These are phyloP conservation scores for Aspergillus ellipticus DNA, from an alignment of 495 filamentous ascomycete genomes.

Conservation along the genomic window DNA sequence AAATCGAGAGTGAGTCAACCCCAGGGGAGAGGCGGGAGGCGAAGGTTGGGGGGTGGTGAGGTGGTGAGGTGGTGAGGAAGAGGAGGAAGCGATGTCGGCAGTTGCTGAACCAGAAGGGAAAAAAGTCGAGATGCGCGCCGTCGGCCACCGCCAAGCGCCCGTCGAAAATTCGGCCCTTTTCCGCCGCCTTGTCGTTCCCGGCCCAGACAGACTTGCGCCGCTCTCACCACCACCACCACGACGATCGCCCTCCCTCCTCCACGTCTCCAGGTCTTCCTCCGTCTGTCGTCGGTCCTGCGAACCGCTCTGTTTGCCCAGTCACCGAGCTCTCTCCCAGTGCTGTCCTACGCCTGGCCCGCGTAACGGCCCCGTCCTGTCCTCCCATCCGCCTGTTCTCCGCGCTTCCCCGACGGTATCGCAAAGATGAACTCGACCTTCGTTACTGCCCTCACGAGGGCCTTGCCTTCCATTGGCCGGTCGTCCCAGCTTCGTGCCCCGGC, in stretches of 20 bases:
- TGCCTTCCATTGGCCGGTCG: slow-evolving; percentile 35
- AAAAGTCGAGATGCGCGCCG: slow-evolving; percentile 35
- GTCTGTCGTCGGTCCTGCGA: too few species aligned
- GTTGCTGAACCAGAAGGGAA: slow-evolving; percentile 30
- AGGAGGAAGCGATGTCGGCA: slow-evolving; percentile 25
- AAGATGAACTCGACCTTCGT: slow-evolving; percentile 40
- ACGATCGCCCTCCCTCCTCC: too few species aligned
- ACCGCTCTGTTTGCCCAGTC: too few species aligned
- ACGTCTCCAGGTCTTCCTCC: too few species aligned
- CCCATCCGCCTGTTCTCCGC: neutral
- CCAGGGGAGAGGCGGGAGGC: slow-evolving; percentile 4
- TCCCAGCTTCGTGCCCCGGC: slow-evolving; percentile 19
- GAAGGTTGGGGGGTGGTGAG: neutral
- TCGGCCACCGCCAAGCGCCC: slow-evolving; percentile 32
- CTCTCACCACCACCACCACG: neutral
- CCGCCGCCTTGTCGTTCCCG: slow-evolving; percentile 34
- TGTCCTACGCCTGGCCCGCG: slow-evolving; percentile 1
- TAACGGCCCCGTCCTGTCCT: neutral
- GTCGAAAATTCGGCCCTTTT: slow-evolving; percentile 45
- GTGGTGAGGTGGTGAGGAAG: slow-evolving; percentile 22
- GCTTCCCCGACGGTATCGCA: slow-evolving; percentile 1
- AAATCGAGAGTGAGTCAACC: neutral
- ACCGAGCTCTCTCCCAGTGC: too few species aligned
- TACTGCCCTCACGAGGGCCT: slow-evolving; percentile 29
- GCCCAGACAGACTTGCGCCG: slow-evolving; percentile 23